Evolutionary conservation across 2,329 filamentous ascomycete species (phyloP).

Genomic region (Fusarium sp.): DNA sequence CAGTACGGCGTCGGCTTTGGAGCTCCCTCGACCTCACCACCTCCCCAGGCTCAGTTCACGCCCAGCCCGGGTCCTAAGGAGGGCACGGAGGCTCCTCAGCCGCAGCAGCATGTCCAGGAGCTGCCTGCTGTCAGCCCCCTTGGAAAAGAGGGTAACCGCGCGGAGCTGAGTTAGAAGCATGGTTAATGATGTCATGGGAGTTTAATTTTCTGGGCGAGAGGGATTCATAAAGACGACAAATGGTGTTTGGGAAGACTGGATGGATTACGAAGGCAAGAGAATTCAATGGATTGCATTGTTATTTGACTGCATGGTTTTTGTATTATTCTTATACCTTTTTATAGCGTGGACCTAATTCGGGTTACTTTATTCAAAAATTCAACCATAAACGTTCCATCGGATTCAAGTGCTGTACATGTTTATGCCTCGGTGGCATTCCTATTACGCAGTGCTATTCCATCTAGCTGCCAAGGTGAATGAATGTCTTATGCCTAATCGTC

Average conservation of each 20-base stretch:
- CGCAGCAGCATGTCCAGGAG: conserved; percentile 42
- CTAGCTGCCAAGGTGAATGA: neutral
- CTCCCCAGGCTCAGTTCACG: conserved; percentile 41
- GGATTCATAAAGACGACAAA: conserved; percentile 7
- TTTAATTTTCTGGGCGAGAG: conserved; percentile 9
- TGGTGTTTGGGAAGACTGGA: conserved; percentile 19
- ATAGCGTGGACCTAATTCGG: conserved; percentile 19
- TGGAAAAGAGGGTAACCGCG: conserved; percentile 49
- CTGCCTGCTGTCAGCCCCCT: conserved; percentile 45
- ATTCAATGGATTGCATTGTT: conserved; percentile 25
- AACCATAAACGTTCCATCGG: conserved; percentile 19
- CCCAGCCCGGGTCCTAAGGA: conserved; percentile 47
- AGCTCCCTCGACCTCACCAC: conserved; percentile 42
- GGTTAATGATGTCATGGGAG: conserved; percentile 3
- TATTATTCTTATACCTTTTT: conserved; percentile 33
- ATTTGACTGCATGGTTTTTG: conserved; percentile 27
- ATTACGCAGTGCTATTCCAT: too few relatives aligned
- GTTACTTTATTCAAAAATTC: conserved; percentile 20
- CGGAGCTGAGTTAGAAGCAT: conserved; percentile 45
- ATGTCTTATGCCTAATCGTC: neutral
- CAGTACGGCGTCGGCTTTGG: conserved; percentile 39
- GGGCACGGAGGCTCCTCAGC: conserved; percentile 16
- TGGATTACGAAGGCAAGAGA: conserved; percentile 6
- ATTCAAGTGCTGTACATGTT: neutral
- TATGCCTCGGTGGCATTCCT: neutral